Percentiles rank a stretch among this genome's conserved stretches.
These are phyloP conservation scores for Chlorokybus atmophyticus DNA, from an alignment of 139 green algal species.

Conservation along the genomic window DNA sequence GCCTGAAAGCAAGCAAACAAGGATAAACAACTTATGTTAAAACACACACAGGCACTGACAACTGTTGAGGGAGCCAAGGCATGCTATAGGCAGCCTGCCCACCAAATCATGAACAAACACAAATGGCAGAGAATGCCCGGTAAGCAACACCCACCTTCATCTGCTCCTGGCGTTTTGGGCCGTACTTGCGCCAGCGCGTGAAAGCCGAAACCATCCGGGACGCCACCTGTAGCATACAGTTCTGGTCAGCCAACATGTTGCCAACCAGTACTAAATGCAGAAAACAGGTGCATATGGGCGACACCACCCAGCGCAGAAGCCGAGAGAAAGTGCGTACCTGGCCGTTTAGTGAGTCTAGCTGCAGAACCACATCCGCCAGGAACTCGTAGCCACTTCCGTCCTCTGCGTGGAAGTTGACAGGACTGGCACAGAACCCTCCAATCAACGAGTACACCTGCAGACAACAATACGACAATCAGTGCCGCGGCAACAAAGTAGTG, in stretches of 20 bases:
- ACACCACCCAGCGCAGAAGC: too few species aligned
- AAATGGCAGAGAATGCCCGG: not conserved
- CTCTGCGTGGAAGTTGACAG: conserved; percentile 87
- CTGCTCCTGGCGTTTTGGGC: conserved; percentile 56
- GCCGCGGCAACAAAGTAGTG: too few species aligned
- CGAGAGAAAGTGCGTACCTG: too few species aligned
- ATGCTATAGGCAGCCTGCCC: not conserved
- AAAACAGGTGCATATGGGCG: too few species aligned
- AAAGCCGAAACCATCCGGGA: conserved; percentile 68
- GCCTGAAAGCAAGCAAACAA: conserved; percentile 10
- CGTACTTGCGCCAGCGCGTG: conserved; percentile 69
- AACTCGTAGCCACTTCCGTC: conserved; percentile 91
- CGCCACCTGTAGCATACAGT: conserved; percentile 63
- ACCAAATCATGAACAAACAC: not conserved
- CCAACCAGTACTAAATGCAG: not conserved
- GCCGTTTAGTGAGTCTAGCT: conserved; percentile 44
- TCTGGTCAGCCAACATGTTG: not conserved
- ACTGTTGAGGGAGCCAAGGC: not conserved
- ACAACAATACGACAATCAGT: not conserved
- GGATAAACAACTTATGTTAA: not conserved
- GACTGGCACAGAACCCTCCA: conserved; percentile 30
- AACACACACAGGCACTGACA: not conserved
- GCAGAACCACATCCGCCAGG: conserved; percentile 68
- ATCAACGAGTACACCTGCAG: conserved; percentile 42
- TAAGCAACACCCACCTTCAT: conserved; percentile 41